Conservation (phyloP, 2,329 filamentous ascomycete species). For the Myriosclerotinia scirpicola region DNA sequence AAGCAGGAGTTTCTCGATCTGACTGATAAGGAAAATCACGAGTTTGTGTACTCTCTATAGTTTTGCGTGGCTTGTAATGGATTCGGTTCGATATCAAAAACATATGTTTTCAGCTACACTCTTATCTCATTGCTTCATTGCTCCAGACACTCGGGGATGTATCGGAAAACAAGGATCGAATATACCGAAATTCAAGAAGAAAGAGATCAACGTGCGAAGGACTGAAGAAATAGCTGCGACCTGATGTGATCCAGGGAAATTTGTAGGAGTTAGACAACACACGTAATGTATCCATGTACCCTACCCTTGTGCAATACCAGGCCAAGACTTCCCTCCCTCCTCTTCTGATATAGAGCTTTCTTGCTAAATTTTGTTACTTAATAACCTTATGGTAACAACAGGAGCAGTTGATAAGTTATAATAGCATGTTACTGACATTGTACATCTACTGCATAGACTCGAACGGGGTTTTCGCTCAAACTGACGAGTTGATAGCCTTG, state of each 20-base stretch:
- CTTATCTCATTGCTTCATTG: background rate
- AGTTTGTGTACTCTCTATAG: slow-evolving; percentile 40
- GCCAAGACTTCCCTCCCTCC: background rate
- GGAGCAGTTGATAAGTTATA: background rate
- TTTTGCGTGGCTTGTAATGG: background rate
- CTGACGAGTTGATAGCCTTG: background rate
- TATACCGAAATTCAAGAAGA: background rate
- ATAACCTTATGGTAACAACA: background rate
- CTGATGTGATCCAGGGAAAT: background rate
- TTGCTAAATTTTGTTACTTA: background rate
- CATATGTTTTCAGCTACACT: background rate
- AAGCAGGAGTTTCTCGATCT: slow-evolving; percentile 40
- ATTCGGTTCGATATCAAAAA: background rate
- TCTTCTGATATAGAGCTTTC: background rate
- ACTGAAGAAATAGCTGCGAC: background rate
- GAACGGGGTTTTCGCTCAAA: background rate
- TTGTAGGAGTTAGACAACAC: background rate
- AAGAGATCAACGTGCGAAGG: background rate
- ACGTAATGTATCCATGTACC: background rate
- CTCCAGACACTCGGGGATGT: background rate
- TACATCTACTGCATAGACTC: background rate
- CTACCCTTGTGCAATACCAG: background rate
- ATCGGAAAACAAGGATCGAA: background rate
- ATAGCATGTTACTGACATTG: background rate
- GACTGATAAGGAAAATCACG: slow-evolving; percentile 40